Evolutionary conservation across 2,329 filamentous ascomycete species (phyloP), one percentile per base, ranked within the genome.

Genomic region (Cylindrodendrum hubeiense): DNA sequence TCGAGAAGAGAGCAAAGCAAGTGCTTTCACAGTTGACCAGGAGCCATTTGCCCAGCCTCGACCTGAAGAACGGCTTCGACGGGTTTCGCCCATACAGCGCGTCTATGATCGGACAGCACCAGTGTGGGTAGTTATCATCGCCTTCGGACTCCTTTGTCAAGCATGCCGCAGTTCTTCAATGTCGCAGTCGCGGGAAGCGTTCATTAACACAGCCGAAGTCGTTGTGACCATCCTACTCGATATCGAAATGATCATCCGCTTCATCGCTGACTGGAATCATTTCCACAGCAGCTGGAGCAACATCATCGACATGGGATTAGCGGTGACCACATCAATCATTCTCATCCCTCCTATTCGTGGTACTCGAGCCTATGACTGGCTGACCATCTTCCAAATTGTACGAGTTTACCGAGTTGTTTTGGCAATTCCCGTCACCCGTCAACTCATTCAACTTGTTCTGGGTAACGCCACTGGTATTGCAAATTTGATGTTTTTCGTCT

Each of bases 401-500:
- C 90, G 97, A 74, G 91, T 93, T 22, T 99, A 99, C 80, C 92
- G 97, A 26, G 89, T 99, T 44, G 95, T 99, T 57, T 81, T 98
- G 74, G 94, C 94, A 17, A 89, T 99, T 44, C 91, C 94, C 5
- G 89, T 98, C 71, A 99, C 95, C 1, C 87, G 93, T 67, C 91
- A 94, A 68, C 87, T 99, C 57, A 96, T 99, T 76, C 83, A 92
- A 70, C 86, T 97, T 34, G 96, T 99, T 3, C 86, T 99, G 65
- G 92, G 96, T 66, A 98, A 98, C 77, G 91, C 94, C 5, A 89
- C 91, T 47, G 97, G 97, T 92, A 91, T 99, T 67, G 87, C 93
- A 41, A 99, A 99, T 76, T 83, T 99, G 66, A 97, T 99, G 82
- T 84, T 98, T 19, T 99, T 99, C 77, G 94, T 99, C 74, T 97